Base-by-base conservation (phyloP, 495 filamentous ascomycete genomes). In the Chaetomium fimeti region DNA sequence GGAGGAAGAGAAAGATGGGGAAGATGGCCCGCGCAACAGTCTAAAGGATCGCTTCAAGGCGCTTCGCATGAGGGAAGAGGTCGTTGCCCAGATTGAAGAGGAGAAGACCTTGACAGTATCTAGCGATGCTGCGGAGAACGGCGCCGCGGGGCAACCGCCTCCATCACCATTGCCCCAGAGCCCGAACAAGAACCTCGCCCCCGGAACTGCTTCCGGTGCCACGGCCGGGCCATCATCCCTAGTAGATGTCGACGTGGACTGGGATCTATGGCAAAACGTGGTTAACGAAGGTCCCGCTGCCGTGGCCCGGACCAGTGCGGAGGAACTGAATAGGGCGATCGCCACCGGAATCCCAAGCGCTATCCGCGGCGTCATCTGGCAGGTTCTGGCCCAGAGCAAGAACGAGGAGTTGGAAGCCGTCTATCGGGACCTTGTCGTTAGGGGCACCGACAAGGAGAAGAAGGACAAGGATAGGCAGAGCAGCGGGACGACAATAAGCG, bases 261-360 rank as follows among this genome's bases (percentile, higher is more conserved):
- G 94, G 94, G 95, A 98, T 75, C 77, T 99, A 22, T 99, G 94
- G 94, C 93, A 99, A 75, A 81, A 89, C 20, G 89, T 99, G 2
- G 94, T 99, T 36, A 92, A 97, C 67, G 88, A 96, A 78, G 94
- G 95, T 2, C 89, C 92, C 13, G 87, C 89, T 38, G 93, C 91
- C 11, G 87, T 97, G 63, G 89, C 89, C 29, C 82, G 90, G 45
- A 89, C 90, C 32, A 96, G 90, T 68, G 83, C 92, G 4, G 89
- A 93, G 61, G 93, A 97, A 69, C 77, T 99, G 60, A 96, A 92
- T 71, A 84, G 84, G 62, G 92, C 94, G 12, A 97, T 98, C 63
- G 91, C 94, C 43, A 88, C 89, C 55, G 94, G 94, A 47, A 98
- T 99, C 61, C 94, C 94, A 3, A 91, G 88, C 68, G 94, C 92